phyloP scores from a whole-genome alignment of 371 early-diverging fungal species.

The Parasitella parasitica region DNA sequence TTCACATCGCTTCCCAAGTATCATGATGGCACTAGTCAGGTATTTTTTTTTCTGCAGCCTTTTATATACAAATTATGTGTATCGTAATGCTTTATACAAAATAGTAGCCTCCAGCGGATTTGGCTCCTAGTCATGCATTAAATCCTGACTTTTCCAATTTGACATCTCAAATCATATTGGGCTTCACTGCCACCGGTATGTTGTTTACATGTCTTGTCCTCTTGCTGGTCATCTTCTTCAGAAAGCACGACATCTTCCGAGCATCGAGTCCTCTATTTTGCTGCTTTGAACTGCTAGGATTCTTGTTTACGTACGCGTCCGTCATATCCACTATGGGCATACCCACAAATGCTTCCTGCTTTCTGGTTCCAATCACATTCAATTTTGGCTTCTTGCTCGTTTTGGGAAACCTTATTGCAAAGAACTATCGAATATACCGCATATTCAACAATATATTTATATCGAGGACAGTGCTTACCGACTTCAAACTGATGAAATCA shows the following conservation, averaged over 20 bases:
- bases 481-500: slow-evolving; percentile 50
- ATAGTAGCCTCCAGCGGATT: slow-evolving; percentile 45
- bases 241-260: slow-evolving; percentile 49
- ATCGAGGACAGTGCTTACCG: slow-evolving; percentile 51
- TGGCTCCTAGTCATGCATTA: slow-evolving; percentile 44
- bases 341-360: slow-evolving; percentile 39
- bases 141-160: slow-evolving; percentile 43
- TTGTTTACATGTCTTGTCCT: slow-evolving; percentile 24
- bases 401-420: slow-evolving; percentile 56
- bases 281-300: slow-evolving; percentile 52
- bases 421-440: slow-evolving; percentile 61
- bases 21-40: slow-evolving; percentile 44
- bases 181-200: slow-evolving; percentile 31
- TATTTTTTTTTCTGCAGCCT: slow-evolving; percentile 18
- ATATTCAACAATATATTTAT: slow-evolving; percentile 60
- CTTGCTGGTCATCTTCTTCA: slow-evolving; percentile 24
- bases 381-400: slow-evolving; percentile 53
- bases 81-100: slow-evolving; percentile 25
- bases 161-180: slow-evolving; percentile 34
- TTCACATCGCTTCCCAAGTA: slow-evolving; percentile 44
- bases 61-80: slow-evolving; percentile 44
- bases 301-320: slow-evolving; percentile 45
- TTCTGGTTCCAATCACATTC: slow-evolving; percentile 40
- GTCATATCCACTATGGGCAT: slow-evolving; percentile 48
- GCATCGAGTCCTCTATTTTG: slow-evolving; percentile 59